These are phyloP conservation scores for Paxillus rubicundulus DNA, from an alignment of 768 basidiomycete species.

Conservation along the genomic window DNA sequence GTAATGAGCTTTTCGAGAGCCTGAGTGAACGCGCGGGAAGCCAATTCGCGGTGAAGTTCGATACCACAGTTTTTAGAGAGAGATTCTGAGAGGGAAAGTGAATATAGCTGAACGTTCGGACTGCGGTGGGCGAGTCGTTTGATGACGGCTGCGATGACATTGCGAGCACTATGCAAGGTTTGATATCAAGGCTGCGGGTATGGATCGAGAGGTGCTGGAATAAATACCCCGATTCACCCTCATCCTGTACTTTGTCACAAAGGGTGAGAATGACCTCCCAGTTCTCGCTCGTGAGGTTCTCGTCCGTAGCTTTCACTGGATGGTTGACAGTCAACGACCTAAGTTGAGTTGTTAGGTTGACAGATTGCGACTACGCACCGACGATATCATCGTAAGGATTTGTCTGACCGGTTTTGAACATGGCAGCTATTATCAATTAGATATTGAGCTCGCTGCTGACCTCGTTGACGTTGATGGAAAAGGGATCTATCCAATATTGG, in stretches of 20 bases:
- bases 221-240: conserved; percentile 79
- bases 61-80: conserved; percentile 89
- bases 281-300: conserved; percentile 91
- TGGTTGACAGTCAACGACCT: neutral
- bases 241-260: conserved; percentile 95
- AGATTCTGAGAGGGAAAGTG: conserved; percentile 83
- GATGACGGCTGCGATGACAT: conserved; percentile 78
- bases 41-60: conserved; percentile 80
- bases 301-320: conserved; percentile 95
- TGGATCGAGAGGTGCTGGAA: neutral
- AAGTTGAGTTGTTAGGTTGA: conserved; percentile 5
- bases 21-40: conserved; percentile 87
- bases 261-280: conserved; percentile 93
- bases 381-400: conserved; percentile 92
- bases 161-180: conserved; percentile 64
- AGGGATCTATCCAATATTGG: conserved; percentile 1
- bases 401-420: conserved; percentile 68
- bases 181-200: conserved; percentile 15
- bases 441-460: conserved; percentile 11
- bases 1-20: conserved; percentile 82
- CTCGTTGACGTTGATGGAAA: conserved; percentile 13
- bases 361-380: conserved; percentile 50
- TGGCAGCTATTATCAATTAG: conserved; percentile 25
- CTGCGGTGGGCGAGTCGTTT: conserved; percentile 93
- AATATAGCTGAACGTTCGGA: conserved; percentile 94